Conservation (phyloP, 2,329 filamentous ascomycete genomes). For the Ophiostoma ulmi region DNA sequence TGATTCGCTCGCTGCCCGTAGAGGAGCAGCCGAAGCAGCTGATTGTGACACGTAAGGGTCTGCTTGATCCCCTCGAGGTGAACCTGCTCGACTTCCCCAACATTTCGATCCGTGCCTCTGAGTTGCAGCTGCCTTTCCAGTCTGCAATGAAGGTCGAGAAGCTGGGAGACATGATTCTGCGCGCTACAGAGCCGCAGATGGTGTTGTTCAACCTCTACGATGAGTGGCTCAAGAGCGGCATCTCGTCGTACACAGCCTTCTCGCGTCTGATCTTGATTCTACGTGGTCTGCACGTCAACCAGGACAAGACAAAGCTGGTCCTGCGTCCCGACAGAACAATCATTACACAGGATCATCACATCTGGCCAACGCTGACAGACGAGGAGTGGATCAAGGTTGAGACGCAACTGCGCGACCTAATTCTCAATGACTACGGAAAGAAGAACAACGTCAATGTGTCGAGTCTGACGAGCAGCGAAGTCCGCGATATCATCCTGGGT, state of each 20-base stretch:
- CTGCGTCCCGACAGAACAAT: slow-evolving; percentile 95
- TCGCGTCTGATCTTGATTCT: slow-evolving; percentile 90
- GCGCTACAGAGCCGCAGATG: slow-evolving; percentile 99
- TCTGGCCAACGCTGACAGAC: slow-evolving; percentile 90
- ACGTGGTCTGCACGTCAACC: slow-evolving; percentile 92
- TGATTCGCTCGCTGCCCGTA: slow-evolving; percentile 90
- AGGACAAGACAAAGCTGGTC: slow-evolving; percentile 95
- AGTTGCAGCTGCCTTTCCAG: slow-evolving; percentile 96
- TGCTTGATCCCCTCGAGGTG: slow-evolving; percentile 93
- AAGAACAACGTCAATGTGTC: slow-evolving; percentile 99
- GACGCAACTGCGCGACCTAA: slow-evolving; percentile 88
- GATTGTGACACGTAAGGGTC: slow-evolving; percentile 94
- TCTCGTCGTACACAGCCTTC: slow-evolving; percentile 97
- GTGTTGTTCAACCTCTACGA: slow-evolving; percentile 98
- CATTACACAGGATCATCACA: slow-evolving; percentile 97
- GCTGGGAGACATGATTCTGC: slow-evolving; percentile 95
- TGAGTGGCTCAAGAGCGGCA: slow-evolving; percentile 89
- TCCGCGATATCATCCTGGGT: slow-evolving; percentile 95
- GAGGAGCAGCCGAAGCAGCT: slow-evolving; percentile 99
- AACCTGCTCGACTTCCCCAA: slow-evolving; percentile 98
- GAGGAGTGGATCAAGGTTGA: slow-evolving; percentile 99
- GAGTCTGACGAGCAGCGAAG: slow-evolving; percentile 92
- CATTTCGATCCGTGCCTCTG: slow-evolving; percentile 95
- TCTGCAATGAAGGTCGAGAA: slow-evolving; percentile 99
- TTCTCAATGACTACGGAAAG: slow-evolving; percentile 97